Conservation (phyloP, 2,329 filamentous ascomycete species). For the Calonectria ilicicola region DNA sequence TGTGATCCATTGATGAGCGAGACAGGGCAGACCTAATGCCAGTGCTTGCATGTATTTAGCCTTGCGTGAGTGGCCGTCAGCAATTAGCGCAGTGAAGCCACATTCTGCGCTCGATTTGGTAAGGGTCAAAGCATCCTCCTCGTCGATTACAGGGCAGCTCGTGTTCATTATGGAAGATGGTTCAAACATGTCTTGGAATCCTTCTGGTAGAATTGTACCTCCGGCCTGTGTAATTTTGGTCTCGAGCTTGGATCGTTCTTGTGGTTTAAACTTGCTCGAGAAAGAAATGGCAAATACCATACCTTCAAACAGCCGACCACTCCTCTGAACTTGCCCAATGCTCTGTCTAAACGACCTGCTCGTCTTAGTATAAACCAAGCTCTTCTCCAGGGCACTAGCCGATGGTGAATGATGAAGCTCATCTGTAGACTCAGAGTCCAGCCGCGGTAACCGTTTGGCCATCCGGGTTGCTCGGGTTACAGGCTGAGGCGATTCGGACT, state of each 20-base stretch:
- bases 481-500: constrained; percentile 44
- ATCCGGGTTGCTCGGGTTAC: constrained; percentile 33
- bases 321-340: constrained; percentile 41
- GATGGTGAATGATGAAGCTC: constrained; percentile 58
- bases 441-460: constrained; percentile 41
- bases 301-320: constrained; percentile 70
- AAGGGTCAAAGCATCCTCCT: constrained; percentile 61
- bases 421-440: constrained; percentile 60
- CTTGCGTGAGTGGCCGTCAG: constrained; percentile 86
- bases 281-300: constrained; percentile 94
- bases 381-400: constrained; percentile 52
- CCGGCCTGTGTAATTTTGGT: constrained; percentile 77
- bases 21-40: constrained; percentile 87
- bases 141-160: constrained; percentile 44
- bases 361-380: constrained; percentile 45
- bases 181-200: constrained; percentile 86
- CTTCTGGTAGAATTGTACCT: constrained; percentile 76
- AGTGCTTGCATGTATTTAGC: constrained; percentile 96
- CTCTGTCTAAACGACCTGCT: constrained; percentile 44
- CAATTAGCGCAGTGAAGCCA: constrained; percentile 87
- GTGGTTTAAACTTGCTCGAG: constrained; percentile 56
- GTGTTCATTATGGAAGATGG: constrained; percentile 50
- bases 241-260: constrained; percentile 62
- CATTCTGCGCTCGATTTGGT: constrained; percentile 63
- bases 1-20: constrained; percentile 84